A percentile compares a stretch with the other conserved stretches of the same genome.
Conservation (phyloP, 345 rosid genomes). For the Hypericum androsaemum region DNA sequence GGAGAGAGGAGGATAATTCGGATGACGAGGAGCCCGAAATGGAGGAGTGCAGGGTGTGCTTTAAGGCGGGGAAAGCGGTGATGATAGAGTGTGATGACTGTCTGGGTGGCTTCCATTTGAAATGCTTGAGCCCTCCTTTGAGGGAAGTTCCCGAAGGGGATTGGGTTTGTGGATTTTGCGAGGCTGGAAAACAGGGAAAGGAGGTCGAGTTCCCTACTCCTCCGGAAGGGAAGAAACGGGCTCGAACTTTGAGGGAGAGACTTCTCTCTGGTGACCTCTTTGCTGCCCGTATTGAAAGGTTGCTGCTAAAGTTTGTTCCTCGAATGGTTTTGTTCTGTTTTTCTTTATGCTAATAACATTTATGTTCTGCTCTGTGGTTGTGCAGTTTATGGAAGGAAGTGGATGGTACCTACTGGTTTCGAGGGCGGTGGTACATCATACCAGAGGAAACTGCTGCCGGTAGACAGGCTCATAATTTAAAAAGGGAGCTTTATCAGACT, state of each 20-base stretch:
- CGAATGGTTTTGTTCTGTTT: background rate
- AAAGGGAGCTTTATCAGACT: conserved; percentile 69
- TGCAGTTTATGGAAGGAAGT: conserved; percentile 72
- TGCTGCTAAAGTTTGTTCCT: background rate
- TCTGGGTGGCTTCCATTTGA: conserved; percentile 85
- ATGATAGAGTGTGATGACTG: conserved; percentile 94
- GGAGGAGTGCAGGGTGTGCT: conserved; percentile 82
- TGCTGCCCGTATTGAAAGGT: conserved; percentile 81
- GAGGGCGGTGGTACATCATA: conserved; percentile 72
- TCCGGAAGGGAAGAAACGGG: conserved; percentile 52
- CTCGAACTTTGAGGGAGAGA: conserved; percentile 75
- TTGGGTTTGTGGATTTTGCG: conserved; percentile 76
- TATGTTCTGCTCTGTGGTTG: background rate
- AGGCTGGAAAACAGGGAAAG: conserved; percentile 44
- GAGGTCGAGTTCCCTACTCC: conserved; percentile 39
- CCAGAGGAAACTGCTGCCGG: conserved; percentile 90
- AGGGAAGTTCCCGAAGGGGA: conserved; percentile 77
- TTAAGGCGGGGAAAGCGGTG: conserved; percentile 40
- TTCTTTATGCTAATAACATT: background rate
- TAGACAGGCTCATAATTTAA: conserved; percentile 68
- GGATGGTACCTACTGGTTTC: conserved; percentile 59
- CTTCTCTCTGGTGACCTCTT: conserved; percentile 77
- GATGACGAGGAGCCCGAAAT: conserved; percentile 57
- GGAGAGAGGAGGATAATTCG: conserved; percentile 61
- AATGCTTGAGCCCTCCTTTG: conserved; percentile 72